Conservation (phyloP, 306 rosid genomes). For the Corylus americana region DNA sequence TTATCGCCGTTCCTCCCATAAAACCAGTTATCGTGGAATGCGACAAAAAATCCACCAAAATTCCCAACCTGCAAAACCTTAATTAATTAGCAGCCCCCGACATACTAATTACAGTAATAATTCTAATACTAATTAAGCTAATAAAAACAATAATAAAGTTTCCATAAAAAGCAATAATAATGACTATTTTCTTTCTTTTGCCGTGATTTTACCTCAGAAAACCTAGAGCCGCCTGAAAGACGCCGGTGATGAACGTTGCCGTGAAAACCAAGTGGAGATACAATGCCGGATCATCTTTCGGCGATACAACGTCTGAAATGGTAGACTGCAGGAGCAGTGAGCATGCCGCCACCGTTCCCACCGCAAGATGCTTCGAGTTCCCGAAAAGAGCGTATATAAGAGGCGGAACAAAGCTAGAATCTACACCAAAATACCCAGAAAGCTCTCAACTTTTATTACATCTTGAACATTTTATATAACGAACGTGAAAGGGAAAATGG, state of each 20-base stretch:
- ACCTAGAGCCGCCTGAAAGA: slow-evolving; percentile 60
- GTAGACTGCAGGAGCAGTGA: slow-evolving; percentile 57
- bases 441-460: not conserved
- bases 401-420: slow-evolving; percentile 86
- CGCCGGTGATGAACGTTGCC: slow-evolving; percentile 64
- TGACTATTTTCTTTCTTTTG: not conserved
- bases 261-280: slow-evolving; percentile 69
- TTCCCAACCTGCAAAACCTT: slow-evolving; percentile 61
- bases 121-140: too few relatives aligned
- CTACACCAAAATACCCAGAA: slow-evolving; percentile 26
- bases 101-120: not conserved
- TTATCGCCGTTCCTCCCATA: slow-evolving; percentile 81
- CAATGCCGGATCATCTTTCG: slow-evolving; percentile 34
- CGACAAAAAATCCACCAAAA: slow-evolving; percentile 87
- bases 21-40: slow-evolving; percentile 89
- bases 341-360: slow-evolving; percentile 82
- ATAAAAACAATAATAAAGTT: not conserved
- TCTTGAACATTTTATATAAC: not conserved
- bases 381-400: slow-evolving; percentile 71
- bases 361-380: slow-evolving; percentile 81
- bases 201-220: slow-evolving; percentile 51
- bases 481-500: not conserved
- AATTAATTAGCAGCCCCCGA: not conserved
- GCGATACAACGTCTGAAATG: slow-evolving; percentile 41
- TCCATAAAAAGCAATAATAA: not conserved